phyloP scores from a whole-genome alignment of 192 early-diverging fungal genomes.

The Coemansia sp. region DNA sequence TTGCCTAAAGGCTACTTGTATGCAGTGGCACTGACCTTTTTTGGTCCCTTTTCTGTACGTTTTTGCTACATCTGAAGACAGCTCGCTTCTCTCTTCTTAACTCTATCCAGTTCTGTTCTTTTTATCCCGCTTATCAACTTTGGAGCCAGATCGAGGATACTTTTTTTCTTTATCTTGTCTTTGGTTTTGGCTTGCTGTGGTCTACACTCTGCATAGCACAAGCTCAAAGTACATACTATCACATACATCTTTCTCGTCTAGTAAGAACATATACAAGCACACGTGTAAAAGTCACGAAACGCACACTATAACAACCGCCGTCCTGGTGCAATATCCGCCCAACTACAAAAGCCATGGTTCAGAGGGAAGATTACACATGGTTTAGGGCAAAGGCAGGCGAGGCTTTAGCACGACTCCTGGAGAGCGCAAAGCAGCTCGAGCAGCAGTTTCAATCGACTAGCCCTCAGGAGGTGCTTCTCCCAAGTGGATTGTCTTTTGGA shows the following conservation, averaged over 20 bases:
- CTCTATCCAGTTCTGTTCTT: neutral
- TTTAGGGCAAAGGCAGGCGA: neutral
- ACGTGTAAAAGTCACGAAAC: too few relatives aligned
- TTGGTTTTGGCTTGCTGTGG: too few relatives aligned
- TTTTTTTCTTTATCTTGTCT: too few relatives aligned
- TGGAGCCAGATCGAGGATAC: too few relatives aligned
- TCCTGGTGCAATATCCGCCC: neutral
- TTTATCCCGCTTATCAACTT: neutral
- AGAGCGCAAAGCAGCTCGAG: neutral
- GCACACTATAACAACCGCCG: too few relatives aligned
- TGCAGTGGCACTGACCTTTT: too few relatives aligned
- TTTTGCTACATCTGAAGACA: too few relatives aligned
- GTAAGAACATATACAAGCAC: too few relatives aligned
- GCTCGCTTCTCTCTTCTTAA: too few relatives aligned
- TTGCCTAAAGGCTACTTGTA: too few relatives aligned
- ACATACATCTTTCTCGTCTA: neutral
- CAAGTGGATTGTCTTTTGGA: neutral
- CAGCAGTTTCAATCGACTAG: neutral
- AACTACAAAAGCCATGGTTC: neutral
- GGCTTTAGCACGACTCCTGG: neutral
- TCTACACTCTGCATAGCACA: too few relatives aligned
- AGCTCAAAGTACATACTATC: neutral
- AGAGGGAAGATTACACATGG: neutral
- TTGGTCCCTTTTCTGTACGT: too few relatives aligned
- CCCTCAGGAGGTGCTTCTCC: slow-evolving; percentile 7